These are phyloP conservation scores for Schizosaccharomyces japonicus DNA, from an alignment of 805 yeast species.

Conservation along the genomic window DNA sequence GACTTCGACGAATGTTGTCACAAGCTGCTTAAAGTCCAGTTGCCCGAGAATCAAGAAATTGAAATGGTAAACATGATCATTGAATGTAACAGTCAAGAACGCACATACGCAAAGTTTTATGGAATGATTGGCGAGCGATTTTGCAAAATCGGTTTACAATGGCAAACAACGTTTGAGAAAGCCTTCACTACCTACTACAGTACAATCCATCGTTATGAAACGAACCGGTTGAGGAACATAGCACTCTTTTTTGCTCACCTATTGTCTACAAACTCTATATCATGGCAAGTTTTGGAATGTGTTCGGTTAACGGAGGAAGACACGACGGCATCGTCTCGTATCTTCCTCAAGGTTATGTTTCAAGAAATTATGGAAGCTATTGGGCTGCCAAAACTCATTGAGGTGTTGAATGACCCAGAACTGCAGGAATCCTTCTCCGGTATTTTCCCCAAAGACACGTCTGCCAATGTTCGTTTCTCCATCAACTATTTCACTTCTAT, in stretches of 20 bases:
- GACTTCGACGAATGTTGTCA: conserved; percentile 85
- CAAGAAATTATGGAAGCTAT: conserved; percentile 57
- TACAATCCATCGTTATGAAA: conserved; percentile 41
- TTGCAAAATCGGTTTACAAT: conserved; percentile 25
- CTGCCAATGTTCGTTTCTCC: conserved; percentile 30
- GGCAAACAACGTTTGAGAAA: conserved; percentile 32
- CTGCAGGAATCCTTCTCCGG: conserved; percentile 22
- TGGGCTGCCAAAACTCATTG: conserved; percentile 31
- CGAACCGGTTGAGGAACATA: conserved; percentile 49
- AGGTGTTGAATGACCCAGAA: conserved; percentile 29
- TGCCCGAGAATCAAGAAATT: conserved; percentile 21
- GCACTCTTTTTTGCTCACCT: conserved; percentile 74
- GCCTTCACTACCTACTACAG: conserved; percentile 35
- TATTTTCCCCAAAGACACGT: conserved; percentile 34
- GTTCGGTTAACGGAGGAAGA: conserved; percentile 42
- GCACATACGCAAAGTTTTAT: conserved; percentile 63
- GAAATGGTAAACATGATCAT: conserved; percentile 49
- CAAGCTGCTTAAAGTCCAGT: conserved; percentile 34
- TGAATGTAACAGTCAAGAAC: conserved; percentile 64
- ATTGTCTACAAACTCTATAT: conserved; percentile 42
- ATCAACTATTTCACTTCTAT: conserved; percentile 86
- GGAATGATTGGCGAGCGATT: conserved; percentile 55
- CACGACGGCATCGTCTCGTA: conserved; percentile 56
- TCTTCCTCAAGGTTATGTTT: conserved; percentile 57
- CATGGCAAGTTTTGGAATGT: conserved; percentile 34